Base-by-base conservation (phyloP, 208 protist species). In the Leishmania martiniquensis region DNA sequence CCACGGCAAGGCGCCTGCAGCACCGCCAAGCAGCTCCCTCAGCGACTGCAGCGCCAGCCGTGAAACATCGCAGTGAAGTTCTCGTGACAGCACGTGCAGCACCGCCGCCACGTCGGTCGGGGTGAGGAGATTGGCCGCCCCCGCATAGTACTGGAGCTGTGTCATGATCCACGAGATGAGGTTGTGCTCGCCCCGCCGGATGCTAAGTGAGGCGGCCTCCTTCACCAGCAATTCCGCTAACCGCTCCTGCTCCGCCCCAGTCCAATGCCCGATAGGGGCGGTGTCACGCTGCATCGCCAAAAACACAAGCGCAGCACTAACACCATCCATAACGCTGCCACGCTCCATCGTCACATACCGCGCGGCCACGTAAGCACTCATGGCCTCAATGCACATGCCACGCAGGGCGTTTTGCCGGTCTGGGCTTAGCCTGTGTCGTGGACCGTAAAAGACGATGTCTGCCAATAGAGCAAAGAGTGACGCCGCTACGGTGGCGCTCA, bases 401-500 rank as follows among this genome's bases (percentile, higher is more conserved):
- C 76, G 76, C 39, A 80, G 49, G 29, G 76, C 70, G 37, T 72
- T 22, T 55, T 85, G 78, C 55, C 72, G 66, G 0, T 15, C 51
- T 0, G 47, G n/a, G 20, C 44, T 22, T 62, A 81, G 60, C 67
- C 39, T 49, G 55, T 81, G 65, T 51, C 72, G 77, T 13, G 78
- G 73, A 13, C 81, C 80, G 73, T 86, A 92, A 65, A 85, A 87
- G 47, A 97, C 76, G 32, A 89, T 71, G 74, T 97, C 90, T 32
- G 84, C 84, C 34, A 91, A 39, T 42, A 96, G 66, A 47, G 84
- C 77, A 12, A 94, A 87, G 17, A 93, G 69, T 0, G 87, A 62
- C 9, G 88, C 83, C 6, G 89, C 87, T 4, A 93, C 82, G 0
- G 92, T 89, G 6, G 94, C 87, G 65, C 92, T 94, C 47, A 74